These are phyloP conservation scores for Ramaria rubella DNA, from an alignment of 768 basidiomycete species.

Conservation along the genomic window DNA sequence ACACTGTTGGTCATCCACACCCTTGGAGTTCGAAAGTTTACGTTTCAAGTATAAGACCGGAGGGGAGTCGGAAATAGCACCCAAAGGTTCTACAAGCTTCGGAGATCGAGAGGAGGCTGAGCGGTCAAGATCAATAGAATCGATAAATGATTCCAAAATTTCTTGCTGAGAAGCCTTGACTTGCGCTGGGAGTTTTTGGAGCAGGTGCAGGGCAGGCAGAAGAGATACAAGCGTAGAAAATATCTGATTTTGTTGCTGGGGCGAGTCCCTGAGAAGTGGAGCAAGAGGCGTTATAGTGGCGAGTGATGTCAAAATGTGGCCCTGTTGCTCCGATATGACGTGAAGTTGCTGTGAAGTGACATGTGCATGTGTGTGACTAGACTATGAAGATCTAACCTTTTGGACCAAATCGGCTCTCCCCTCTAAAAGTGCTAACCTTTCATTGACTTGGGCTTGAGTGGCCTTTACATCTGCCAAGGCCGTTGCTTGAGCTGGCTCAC, in stretches of 20 bases:
- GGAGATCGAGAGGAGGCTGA: neutral
- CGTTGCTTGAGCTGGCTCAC: constrained; percentile 1
- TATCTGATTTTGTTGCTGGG: constrained; percentile 5
- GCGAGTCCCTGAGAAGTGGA: neutral
- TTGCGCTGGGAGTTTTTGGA: constrained; percentile 3
- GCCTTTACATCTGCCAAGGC: neutral
- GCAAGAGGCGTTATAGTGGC: constrained; percentile 52
- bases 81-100: neutral
- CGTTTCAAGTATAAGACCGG: neutral
- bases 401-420: neutral
- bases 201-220: neutral
- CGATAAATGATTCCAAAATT: neutral
- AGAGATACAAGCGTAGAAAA: neutral
- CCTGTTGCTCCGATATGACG: constrained; percentile 57
- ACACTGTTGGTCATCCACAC: neutral
- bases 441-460: neutral
- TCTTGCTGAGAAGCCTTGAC: neutral
- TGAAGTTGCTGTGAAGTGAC: constrained; percentile 31
- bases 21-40: neutral
- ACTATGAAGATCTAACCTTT: neutral
- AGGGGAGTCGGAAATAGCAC: neutral
- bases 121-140: neutral
- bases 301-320: constrained; percentile 45
- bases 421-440: neutral
- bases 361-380: neutral